Percentiles rank a stretch among this genome's conserved stretches.
phyloP scores from a whole-genome alignment of 176 grass and related monocot species.

The Aegilops umbellulata region DNA sequence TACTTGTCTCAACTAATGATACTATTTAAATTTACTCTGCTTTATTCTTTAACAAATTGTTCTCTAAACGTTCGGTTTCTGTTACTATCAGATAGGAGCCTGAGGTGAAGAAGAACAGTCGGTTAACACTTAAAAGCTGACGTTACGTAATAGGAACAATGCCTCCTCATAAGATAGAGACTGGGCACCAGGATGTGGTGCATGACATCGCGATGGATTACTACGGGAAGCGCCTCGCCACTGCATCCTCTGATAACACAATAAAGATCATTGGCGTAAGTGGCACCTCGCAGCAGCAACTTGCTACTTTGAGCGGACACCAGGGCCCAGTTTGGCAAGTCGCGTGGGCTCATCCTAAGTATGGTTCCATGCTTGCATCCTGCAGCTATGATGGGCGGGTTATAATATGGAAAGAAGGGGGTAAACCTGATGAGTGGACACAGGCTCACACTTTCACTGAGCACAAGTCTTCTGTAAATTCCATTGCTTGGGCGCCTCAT shows the following conservation, averaged over 20 bases:
- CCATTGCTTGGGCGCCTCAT: constrained; percentile 74
- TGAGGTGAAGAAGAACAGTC: background rate
- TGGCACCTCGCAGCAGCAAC: constrained; percentile 61
- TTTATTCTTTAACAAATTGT: background rate
- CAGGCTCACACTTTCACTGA: constrained; percentile 50
- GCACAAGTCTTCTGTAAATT: constrained; percentile 78
- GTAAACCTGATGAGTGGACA: constrained; percentile 71
- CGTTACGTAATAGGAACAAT: constrained; percentile 29
- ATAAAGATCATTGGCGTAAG: constrained; percentile 77
- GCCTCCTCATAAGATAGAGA: constrained; percentile 72
- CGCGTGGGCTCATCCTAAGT: constrained; percentile 74
- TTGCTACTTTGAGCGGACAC: constrained; percentile 72
- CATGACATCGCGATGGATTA: constrained; percentile 75
- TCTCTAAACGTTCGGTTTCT: background rate
- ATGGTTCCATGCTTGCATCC: constrained; percentile 72
- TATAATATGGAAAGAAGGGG: constrained; percentile 82
- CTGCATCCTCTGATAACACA: constrained; percentile 61
- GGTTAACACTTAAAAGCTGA: constrained; percentile 5
- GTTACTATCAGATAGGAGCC: background rate
- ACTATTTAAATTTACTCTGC: background rate
- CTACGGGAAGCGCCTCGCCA: constrained; percentile 78
- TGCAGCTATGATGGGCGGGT: constrained; percentile 70
- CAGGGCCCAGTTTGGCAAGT: constrained; percentile 80
- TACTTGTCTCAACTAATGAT: background rate
- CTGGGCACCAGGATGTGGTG: constrained; percentile 66